These are phyloP conservation scores for Mycena haematopus DNA, from an alignment of 768 basidiomycete genomes.

Conservation along the genomic window DNA sequence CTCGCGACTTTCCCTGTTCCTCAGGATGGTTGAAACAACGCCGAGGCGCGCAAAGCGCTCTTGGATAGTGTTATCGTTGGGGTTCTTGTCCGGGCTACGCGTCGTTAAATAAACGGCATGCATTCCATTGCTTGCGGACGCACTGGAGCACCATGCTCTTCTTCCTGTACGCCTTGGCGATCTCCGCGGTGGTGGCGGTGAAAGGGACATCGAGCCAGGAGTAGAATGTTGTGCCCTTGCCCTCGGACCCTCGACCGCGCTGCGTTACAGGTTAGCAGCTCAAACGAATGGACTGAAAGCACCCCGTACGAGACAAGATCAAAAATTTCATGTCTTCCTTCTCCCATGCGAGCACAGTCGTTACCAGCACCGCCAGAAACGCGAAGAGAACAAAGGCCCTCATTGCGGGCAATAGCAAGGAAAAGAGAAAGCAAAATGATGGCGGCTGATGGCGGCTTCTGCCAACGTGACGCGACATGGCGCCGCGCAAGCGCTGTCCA, in stretches of 20 bases:
- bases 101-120: not conserved
- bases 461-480: no score
- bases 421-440: constrained; percentile 35
- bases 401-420: constrained; percentile 38
- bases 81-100: constrained; percentile 93
- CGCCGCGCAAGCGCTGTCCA: constrained; percentile 68
- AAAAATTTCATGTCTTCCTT: constrained; percentile 97
- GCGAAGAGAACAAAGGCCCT: constrained; percentile 18
- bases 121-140: constrained; percentile 36
- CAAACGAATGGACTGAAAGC: not conserved
- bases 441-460: no score
- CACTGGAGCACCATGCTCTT: constrained; percentile 91
- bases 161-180: constrained; percentile 90
- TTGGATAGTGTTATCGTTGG: constrained; percentile 77
- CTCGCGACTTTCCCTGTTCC: constrained; percentile 76
- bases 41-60: constrained; percentile 94
- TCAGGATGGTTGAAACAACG: constrained; percentile 81
- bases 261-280: constrained; percentile 28
- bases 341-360: constrained; percentile 70
- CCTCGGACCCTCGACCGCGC: constrained; percentile 82
- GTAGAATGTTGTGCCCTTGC: constrained; percentile 96
- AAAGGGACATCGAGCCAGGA: constrained; percentile 86
- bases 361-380: constrained; percentile 54
- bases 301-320: constrained; percentile 70
- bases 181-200: constrained; percentile 76